Conservation (phyloP, 495 filamentous ascomycete genomes). For the Aspergillus wentii region DNA sequence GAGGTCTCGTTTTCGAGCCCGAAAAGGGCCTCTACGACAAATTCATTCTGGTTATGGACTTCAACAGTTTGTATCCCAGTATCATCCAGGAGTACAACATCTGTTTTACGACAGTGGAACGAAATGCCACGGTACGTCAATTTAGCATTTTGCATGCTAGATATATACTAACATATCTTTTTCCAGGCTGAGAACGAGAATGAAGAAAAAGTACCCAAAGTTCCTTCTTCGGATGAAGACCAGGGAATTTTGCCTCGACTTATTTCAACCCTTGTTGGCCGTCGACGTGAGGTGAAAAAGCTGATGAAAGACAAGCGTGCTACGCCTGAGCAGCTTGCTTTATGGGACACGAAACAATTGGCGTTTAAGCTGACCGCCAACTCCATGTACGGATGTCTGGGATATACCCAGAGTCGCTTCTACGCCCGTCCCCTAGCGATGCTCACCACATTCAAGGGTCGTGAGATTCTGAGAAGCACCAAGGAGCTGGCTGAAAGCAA, state of each 20-base stretch:
- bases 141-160: not conserved
- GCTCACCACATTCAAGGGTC: constrained; percentile 94
- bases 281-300: constrained; percentile 85
- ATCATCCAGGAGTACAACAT: constrained; percentile 99
- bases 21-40: constrained; percentile 97
- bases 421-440: constrained; percentile 92
- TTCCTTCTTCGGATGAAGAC: constrained; percentile 63
- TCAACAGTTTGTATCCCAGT: constrained; percentile 97
- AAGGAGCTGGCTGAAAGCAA: constrained; percentile 91
- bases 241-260: constrained; percentile 83
- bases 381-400: constrained; percentile 98
- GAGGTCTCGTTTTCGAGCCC: constrained; percentile 95
- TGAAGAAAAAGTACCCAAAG: constrained; percentile 67
- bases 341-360: constrained; percentile 98
- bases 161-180: constrained; percentile 10
- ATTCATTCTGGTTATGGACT: constrained; percentile 98
- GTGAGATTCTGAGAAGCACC: constrained; percentile 92
- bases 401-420: constrained; percentile 92
- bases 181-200: constrained; percentile 67
- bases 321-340: constrained; percentile 76
- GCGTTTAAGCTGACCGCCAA: constrained; percentile 97
- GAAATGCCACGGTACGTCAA: constrained; percentile 57
- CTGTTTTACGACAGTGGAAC: constrained; percentile 95
- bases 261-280: constrained; percentile 83
- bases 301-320: constrained; percentile 93